phyloP scores from a whole-genome alignment of 768 basidiomycete genomes.

The Boletus bicolor region DNA sequence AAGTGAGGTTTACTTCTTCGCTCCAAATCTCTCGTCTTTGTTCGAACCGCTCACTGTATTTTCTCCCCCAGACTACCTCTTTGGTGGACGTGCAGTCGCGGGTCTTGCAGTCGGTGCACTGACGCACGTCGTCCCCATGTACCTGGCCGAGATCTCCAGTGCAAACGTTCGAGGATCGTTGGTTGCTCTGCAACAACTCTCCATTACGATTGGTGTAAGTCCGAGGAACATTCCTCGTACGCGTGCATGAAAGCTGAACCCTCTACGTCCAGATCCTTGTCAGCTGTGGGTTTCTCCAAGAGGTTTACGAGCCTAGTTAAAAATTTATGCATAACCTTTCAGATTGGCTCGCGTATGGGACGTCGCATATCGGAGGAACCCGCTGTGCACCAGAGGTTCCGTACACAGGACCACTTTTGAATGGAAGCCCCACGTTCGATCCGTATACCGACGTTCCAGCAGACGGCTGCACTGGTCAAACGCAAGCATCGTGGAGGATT shows the following conservation, averaged over 20 bases:
- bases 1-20: slow-evolving; percentile 1
- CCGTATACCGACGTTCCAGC: slow-evolving; percentile 29
- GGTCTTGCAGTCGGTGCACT: slow-evolving; percentile 19
- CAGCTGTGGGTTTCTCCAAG: slow-evolving; percentile 24
- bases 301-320: background rate
- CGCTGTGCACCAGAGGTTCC: slow-evolving; percentile 28
- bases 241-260: background rate
- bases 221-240: background rate
- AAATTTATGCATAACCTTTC: background rate
- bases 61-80: slow-evolving; percentile 21
- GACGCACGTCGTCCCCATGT: slow-evolving; percentile 31
- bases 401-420: slow-evolving; percentile 30
- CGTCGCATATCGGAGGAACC: slow-evolving; percentile 34
- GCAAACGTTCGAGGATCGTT: slow-evolving; percentile 36
- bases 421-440: slow-evolving; percentile 31
- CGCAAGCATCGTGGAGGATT: slow-evolving; percentile 33
- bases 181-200: slow-evolving; percentile 35
- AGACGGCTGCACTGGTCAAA: slow-evolving; percentile 32
- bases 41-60: background rate
- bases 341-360: slow-evolving; percentile 34
- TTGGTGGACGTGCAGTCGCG: slow-evolving; percentile 28
- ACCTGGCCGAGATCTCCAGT: slow-evolving; percentile 39
- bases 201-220: slow-evolving; percentile 36
- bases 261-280: slow-evolving; percentile 24
- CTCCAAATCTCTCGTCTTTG: background rate